Evolutionary conservation across 2,329 filamentous ascomycete species (phyloP), one percentile per base, ranked within the genome.

Genomic region (Verticillium nonalfalfae): DNA sequence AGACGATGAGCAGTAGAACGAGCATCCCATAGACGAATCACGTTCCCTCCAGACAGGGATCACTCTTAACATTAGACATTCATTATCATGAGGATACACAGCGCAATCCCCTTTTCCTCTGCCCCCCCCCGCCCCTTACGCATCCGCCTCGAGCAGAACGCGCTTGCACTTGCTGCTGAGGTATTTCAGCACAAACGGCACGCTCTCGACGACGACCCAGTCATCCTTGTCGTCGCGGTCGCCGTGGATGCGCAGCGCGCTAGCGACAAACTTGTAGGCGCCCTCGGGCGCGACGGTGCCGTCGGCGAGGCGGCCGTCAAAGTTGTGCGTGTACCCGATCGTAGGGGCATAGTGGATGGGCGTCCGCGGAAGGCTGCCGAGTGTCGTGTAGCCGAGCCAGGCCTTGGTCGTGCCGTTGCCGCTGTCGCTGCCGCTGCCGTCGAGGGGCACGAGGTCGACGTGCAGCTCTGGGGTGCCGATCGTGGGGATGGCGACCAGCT

Each of bases 221-320:
- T 72, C 70, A 21, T 64, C 61, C n/a, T 61, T 56, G 15, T 67
- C 64, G 0, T 62, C 34, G 10, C 58, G 56, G 26, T 73, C 66
- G 1, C 70, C 71, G 60, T 70, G 71, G 7, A 71, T 59, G 57
- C 60, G 68, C 38, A 72, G 40, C 2, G 63, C 68, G 18, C 65
- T 63, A 21, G 65, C 64, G 26, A 68, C 62, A 38, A 73, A 62
- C 54, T 39, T 58, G 50, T 73, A 73, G 1, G 33, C 36, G 1
- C 71, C 71, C 59, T 66, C 66, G 1, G 68, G 66, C 6, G 69
- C 65, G 13, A 66, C 57, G 0, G 59, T 64, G 0, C 69, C 64
- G 40, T 71, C 68, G 1, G 57, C 63, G 39, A 71, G 56, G 45
- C 65, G 36, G 2, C 70, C 69, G 14, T 21, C 61, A 59, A 71